Conservation (phyloP, 805 yeast genomes). For the Myxozyma kluyveri region DNA sequence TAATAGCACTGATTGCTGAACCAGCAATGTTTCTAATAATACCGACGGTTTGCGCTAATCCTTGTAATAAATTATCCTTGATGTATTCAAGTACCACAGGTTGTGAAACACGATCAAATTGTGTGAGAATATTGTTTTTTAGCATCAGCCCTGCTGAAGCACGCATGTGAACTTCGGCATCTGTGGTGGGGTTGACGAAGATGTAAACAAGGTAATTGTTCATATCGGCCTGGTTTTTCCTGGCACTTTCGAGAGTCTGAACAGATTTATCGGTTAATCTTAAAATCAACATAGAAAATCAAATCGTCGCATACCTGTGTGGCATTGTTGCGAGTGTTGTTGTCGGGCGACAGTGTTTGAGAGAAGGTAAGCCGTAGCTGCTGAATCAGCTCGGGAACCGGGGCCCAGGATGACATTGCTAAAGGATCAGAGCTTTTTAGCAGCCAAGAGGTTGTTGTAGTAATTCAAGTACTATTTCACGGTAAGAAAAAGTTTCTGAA, state of each 20-base stretch:
- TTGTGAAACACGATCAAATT: slow-evolving; percentile 32
- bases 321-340: slow-evolving; percentile 58
- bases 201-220: slow-evolving; percentile 75
- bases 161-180: slow-evolving; percentile 54
- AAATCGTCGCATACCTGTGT: slow-evolving; percentile 44
- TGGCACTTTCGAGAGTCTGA: slow-evolving; percentile 63
- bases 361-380: slow-evolving; percentile 66
- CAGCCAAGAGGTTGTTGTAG: too few species aligned
- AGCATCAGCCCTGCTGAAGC: slow-evolving; percentile 87
- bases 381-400: slow-evolving; percentile 57
- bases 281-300: background rate
- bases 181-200: slow-evolving; percentile 52
- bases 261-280: background rate
- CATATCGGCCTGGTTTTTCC: slow-evolving; percentile 62
- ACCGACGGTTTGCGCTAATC: slow-evolving; percentile 53
- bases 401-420: slow-evolving; percentile 69
- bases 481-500: too few species aligned
- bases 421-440: too few species aligned
- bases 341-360: slow-evolving; percentile 66
- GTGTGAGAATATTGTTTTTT: slow-evolving; percentile 63
- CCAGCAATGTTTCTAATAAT: slow-evolving; percentile 86
- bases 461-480: too few species aligned
- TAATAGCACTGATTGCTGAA: slow-evolving; percentile 79
- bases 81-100: slow-evolving; percentile 46
- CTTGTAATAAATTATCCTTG: slow-evolving; percentile 43